phyloP scores from a whole-genome alignment of 2,329 filamentous ascomycete genomes.

The Colletotrichum orchidophilum region DNA sequence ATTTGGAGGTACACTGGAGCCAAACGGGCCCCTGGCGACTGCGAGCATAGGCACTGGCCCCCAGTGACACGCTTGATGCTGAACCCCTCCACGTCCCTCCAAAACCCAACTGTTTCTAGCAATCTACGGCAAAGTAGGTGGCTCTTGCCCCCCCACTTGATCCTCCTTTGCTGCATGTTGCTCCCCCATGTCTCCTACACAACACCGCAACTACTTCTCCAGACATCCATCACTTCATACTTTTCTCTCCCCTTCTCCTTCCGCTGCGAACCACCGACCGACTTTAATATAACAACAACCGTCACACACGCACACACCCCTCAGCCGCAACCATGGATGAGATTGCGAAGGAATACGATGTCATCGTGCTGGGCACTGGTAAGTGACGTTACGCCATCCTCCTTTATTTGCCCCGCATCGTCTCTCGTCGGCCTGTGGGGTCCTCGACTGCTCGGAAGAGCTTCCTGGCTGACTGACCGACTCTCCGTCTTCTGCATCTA shows the following conservation, averaged over 20 bases:
- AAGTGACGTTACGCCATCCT: slow-evolving; percentile 49
- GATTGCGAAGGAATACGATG: slow-evolving; percentile 98
- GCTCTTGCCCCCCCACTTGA: slow-evolving; percentile 25
- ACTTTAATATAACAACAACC: slow-evolving; percentile 3
- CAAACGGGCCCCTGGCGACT: slow-evolving; percentile 24
- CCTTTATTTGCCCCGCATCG: slow-evolving; percentile 39
- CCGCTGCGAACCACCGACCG: slow-evolving; percentile 18
- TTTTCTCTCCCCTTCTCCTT: slow-evolving; percentile 23
- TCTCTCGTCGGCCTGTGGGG: slow-evolving; percentile 34
- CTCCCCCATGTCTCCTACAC: slow-evolving; percentile 26
- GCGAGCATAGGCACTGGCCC: slow-evolving; percentile 25
- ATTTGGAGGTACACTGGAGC: slow-evolving; percentile 24
- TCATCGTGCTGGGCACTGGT: slow-evolving; percentile 98
- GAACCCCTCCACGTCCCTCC: slow-evolving; percentile 29
- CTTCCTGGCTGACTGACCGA: slow-evolving; percentile 38
- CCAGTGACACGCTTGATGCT: slow-evolving; percentile 32
- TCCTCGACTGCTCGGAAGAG: slow-evolving; percentile 37
- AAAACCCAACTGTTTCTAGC: slow-evolving; percentile 14
- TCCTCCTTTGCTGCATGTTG: slow-evolving; percentile 32
- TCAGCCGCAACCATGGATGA: slow-evolving; percentile 81
- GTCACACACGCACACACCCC: background rate
- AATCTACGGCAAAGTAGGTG: slow-evolving; percentile 23
- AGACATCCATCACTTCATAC: slow-evolving; percentile 19
- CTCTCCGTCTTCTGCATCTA: slow-evolving; percentile 49
- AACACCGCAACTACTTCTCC: slow-evolving; percentile 33